Evolutionary conservation across 805 yeast species (phyloP).

Genomic region (Ogataea trehaloabstinens): DNA sequence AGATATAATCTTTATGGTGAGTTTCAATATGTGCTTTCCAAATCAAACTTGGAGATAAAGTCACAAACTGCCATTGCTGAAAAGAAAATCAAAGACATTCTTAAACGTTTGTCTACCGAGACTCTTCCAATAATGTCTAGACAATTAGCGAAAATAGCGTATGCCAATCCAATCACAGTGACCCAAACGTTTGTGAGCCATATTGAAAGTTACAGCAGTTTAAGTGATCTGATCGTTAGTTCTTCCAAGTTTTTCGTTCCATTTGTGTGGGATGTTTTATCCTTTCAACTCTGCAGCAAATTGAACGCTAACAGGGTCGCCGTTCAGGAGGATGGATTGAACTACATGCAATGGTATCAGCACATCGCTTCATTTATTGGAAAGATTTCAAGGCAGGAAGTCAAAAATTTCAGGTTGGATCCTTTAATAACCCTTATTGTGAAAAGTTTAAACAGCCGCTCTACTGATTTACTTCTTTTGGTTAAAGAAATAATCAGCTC

Average conservation of each 20-base stretch:
- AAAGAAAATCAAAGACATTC: conserved; percentile 70
- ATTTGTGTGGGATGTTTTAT: conserved; percentile 83
- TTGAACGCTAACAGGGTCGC: conserved; percentile 66
- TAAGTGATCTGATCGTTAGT: conserved; percentile 73
- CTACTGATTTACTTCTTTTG: conserved; percentile 59
- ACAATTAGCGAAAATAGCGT: conserved; percentile 66
- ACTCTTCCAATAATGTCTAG: conserved; percentile 73
- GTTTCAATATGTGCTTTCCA: conserved; percentile 54
- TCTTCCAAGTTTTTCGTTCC: conserved; percentile 72
- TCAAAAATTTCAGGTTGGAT: conserved; percentile 51
- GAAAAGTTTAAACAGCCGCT: conserved; percentile 60
- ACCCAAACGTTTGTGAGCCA: conserved; percentile 70
- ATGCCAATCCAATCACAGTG: conserved; percentile 76
- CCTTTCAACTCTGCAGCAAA: conserved; percentile 68
- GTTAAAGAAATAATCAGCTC: conserved; percentile 62
- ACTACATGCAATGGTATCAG: conserved; percentile 82
- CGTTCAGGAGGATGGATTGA: conserved; percentile 74
- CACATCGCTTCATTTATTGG: conserved; percentile 80
- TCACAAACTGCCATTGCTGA: conserved; percentile 65
- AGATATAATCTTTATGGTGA: conserved; percentile 84
- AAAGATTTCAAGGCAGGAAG: conserved; percentile 56
- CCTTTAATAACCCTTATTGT: conserved; percentile 61
- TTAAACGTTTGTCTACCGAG: conserved; percentile 80
- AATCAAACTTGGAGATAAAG: conserved; percentile 54
- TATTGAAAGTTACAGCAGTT: conserved; percentile 88